A percentile compares a stretch with the other conserved stretches of the same genome.
Conservation (phyloP, 2,329 filamentous ascomycete species). For the Aspergillus intermedius region DNA sequence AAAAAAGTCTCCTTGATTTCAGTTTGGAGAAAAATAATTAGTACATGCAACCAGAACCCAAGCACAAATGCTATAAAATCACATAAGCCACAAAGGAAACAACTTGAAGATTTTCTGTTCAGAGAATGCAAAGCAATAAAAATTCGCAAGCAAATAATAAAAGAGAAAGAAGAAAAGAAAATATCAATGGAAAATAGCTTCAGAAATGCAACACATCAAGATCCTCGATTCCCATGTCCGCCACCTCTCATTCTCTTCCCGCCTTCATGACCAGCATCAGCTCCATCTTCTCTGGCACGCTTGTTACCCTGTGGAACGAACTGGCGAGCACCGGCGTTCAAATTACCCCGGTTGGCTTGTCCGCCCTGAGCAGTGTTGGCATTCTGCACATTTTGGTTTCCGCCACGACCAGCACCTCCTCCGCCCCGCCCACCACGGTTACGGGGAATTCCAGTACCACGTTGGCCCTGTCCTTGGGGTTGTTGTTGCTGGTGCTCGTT, state of each 20-base stretch:
- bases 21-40: neutral
- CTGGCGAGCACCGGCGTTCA: conserved; percentile 47
- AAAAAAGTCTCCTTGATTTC: neutral
- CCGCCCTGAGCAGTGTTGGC: conserved; percentile 22
- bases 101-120: conserved; percentile 3
- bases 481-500: conserved; percentile 22
- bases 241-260: conserved; percentile 45
- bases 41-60: neutral
- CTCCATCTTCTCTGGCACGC: conserved; percentile 48
- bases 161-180: conserved; percentile 9
- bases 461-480: conserved; percentile 24
- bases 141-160: neutral
- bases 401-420: conserved; percentile 23
- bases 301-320: conserved; percentile 55
- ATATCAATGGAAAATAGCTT: conserved; percentile 6
- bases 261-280: conserved; percentile 30
- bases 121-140: conserved; percentile 1
- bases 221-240: conserved; percentile 24
- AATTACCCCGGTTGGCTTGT: conserved; percentile 29
- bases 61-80: neutral
- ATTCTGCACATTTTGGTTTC: conserved; percentile 38
- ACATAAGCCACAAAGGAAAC: conserved; percentile 4
- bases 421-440: conserved; percentile 41
- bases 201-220: conserved; percentile 10
- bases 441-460: conserved; percentile 36